Base-by-base conservation (phyloP, 306 rosid species). In the Purshia tridentata region DNA sequence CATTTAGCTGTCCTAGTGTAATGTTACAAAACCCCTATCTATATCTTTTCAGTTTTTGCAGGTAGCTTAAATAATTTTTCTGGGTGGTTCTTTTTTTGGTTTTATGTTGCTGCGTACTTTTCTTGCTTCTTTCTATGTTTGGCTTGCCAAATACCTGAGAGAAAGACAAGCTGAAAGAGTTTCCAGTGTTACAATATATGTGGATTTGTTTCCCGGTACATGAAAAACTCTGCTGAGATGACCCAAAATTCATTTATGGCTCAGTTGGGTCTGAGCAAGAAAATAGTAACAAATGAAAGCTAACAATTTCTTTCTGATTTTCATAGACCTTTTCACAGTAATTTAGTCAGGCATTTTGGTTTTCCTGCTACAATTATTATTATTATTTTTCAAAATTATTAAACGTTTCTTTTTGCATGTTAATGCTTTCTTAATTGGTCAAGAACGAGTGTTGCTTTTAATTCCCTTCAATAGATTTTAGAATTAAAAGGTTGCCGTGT, bases 281-380 rank as follows among this genome's bases (percentile, higher is more conserved):
- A 41, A 8, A 1, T 57, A 16, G 22, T 15, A 5, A 9, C 52
- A 42, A 64, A 9, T 45, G 9, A 1, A 18, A 64, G 52, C 18
- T 35, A 16, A 0, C 20, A 22, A 20, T 23, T 35, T 29, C n/a
- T 50, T 6, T 29, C 18, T 58, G 62, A 57, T 57, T 20, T 22
- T 13, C 15, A 22, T 57, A 5, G 11, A 48, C 54, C 14, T 14
- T 5, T 50, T 20, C 15, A n/a, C 13, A 39, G 66, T 2, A 4
- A 64, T 5, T 64, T 64, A 53, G 18, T 51, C 69, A n/a, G n/a
- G n/a, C 69, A 64, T 44, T 44, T 64, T 42, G 35, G 37, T 44
- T 8, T 6, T 45, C 52, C 10, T 7, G 6, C 35, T 12, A 13
- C 14, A 29, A 22, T 66, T 45, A 8, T 57, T 4, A 3, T 65